Evolutionary conservation across 306 rosid species (phyloP).

Genomic region (Comarum palustre): DNA sequence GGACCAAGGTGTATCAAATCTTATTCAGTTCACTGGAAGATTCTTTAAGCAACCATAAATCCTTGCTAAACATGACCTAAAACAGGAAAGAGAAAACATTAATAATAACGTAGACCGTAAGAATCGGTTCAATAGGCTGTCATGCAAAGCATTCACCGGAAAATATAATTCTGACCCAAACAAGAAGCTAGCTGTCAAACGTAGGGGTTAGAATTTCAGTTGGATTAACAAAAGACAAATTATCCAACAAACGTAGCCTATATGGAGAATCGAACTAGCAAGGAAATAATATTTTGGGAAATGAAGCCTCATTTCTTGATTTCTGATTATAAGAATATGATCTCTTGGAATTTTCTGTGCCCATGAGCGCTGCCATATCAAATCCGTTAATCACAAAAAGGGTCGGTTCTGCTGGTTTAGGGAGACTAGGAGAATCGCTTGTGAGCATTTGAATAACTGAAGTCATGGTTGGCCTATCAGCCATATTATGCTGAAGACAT

Average conservation of each 20-base stretch:
- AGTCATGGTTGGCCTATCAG: slow-evolving; percentile 20
- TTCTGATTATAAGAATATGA: not conserved
- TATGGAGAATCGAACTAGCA: not conserved
- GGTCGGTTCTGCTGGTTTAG: slow-evolving; percentile 9
- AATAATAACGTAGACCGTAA: no score
- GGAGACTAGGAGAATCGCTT: not conserved
- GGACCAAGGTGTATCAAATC: no score
- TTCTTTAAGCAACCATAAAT: no score
- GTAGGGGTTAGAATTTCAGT: not conserved
- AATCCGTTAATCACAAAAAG: not conserved
- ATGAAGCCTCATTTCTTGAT: not conserved
- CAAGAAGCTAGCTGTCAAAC: no score
- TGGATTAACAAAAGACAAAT: not conserved
- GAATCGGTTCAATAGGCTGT: no score
- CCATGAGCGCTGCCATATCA: not conserved
- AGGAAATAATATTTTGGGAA: not conserved
- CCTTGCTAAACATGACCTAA: no score
- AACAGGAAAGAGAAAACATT: no score
- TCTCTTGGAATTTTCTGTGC: not conserved
- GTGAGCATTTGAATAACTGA: slow-evolving; percentile 14
- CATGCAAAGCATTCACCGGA: no score
- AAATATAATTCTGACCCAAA: no score
- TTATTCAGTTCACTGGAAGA: no score
- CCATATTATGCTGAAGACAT: slow-evolving; percentile 3
- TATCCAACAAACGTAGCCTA: not conserved